A percentile compares a stretch with the other conserved stretches of the same genome.
These are phyloP conservation scores for Kodamaea ohmeri DNA, from an alignment of 1,139 yeast species.

Conservation along the genomic window DNA sequence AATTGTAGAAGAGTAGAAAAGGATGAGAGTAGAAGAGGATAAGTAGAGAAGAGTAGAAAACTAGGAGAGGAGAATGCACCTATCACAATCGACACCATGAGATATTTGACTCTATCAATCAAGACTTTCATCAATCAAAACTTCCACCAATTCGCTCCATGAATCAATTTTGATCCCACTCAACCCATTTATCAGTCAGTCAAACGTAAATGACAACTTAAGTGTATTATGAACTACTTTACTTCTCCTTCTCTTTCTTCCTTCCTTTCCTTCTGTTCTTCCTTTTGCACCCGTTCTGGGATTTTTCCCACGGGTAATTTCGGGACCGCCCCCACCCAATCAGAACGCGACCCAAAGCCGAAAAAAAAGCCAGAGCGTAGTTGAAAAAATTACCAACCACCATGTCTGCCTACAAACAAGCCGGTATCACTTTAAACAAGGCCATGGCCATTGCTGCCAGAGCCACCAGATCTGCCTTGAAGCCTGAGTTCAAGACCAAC, in stretches of 20 bases:
- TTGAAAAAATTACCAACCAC: constrained; percentile 14
- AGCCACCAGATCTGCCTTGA: constrained; percentile 83
- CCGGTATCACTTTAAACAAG: constrained; percentile 84
- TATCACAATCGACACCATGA: too few species aligned
- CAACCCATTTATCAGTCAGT: too few species aligned
- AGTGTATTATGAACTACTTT: too few species aligned
- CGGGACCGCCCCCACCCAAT: constrained; percentile 4
- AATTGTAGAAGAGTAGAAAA: neutral
- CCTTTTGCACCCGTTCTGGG: neutral
- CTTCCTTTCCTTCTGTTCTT: neutral
- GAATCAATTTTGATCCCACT: too few species aligned
- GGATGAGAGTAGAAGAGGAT: too few species aligned
- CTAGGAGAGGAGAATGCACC: too few species aligned
- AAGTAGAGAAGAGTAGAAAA: neutral
- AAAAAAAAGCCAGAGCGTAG: constrained; percentile 6
- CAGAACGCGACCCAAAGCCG: constrained; percentile 4
- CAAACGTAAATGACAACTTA: too few species aligned
- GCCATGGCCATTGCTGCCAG: constrained; percentile 90
- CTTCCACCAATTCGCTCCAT: too few species aligned
- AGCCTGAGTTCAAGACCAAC: constrained; percentile 77
- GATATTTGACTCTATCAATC: too few species aligned
- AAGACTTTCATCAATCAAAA: too few species aligned
- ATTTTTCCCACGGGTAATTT: constrained; percentile 4
- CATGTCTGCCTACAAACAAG: constrained; percentile 83
- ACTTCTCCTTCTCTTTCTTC: neutral